Conservation (phyloP, 805 yeast genomes). For the Suhomyces sp. region DNA sequence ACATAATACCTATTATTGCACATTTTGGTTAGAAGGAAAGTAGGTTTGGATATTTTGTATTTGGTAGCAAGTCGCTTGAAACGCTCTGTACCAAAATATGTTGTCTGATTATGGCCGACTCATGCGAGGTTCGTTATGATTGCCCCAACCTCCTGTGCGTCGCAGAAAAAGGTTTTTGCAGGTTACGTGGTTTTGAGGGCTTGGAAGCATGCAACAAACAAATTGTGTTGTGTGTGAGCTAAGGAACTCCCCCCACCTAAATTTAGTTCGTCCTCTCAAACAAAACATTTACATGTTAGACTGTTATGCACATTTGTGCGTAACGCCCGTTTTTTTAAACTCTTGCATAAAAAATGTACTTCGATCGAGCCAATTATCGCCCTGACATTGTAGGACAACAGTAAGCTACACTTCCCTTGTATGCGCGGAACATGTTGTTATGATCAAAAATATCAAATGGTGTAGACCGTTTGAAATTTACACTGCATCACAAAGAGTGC, state of each 20-base stretch:
- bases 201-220: background rate
- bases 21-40: background rate
- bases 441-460: background rate
- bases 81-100: background rate
- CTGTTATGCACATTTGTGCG: background rate
- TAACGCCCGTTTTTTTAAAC: background rate
- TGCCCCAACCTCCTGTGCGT: background rate
- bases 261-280: background rate
- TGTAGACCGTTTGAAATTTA: background rate
- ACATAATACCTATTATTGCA: background rate
- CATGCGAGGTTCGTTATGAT: background rate
- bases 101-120: background rate
- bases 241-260: background rate
- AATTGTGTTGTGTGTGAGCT: background rate
- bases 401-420: background rate
- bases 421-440: constrained; percentile 1
- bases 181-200: background rate
- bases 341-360: background rate
- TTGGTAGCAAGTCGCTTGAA: background rate
- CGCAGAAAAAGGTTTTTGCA: background rate
- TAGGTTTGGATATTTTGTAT: background rate
- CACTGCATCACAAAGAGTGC: background rate
- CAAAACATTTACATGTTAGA: background rate
- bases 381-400: background rate
- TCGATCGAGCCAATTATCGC: background rate